Evolutionary conservation across 768 basidiomycete species (phyloP).

Genomic region (Hericium rajendrae): DNA sequence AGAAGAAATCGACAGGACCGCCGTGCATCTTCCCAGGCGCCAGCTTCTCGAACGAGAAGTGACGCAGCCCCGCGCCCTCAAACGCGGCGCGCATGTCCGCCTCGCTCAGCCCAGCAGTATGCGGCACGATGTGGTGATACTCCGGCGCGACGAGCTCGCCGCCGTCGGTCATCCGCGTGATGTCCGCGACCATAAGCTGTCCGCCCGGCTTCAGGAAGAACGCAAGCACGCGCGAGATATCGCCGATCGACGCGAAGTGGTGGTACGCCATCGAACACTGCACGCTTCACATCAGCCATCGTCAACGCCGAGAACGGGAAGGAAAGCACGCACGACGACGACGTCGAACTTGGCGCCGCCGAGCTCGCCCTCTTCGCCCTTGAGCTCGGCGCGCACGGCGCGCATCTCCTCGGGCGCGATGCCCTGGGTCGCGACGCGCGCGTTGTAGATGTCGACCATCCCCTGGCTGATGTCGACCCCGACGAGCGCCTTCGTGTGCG

Average conservation of each 20-base stretch:
- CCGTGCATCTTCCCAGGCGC: conserved; percentile 23
- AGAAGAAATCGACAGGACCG: conserved; percentile 36
- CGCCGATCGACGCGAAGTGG: conserved; percentile 41
- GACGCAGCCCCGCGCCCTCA: conserved; percentile 40
- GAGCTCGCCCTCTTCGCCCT: conserved; percentile 38
- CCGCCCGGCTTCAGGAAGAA: conserved; percentile 56
- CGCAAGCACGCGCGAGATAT: conserved; percentile 43
- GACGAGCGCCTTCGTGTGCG: conserved; percentile 50
- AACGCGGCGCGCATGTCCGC: conserved; percentile 41
- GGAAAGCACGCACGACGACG: conserved; percentile 42
- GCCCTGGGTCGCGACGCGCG: conserved; percentile 46
- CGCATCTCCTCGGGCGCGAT: conserved; percentile 56
- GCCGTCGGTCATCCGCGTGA: conserved; percentile 26
- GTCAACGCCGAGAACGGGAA: background rate
- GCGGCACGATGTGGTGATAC: conserved; percentile 37
- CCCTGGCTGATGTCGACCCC: conserved; percentile 70
- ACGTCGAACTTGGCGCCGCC: conserved; percentile 57
- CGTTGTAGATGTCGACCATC: conserved; percentile 60
- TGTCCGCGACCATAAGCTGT: conserved; percentile 48
- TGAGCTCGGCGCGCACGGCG: conserved; percentile 45
- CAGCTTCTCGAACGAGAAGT: conserved; percentile 30
- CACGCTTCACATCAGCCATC: background rate
- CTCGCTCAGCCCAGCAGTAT: conserved; percentile 42
- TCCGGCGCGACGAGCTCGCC: conserved; percentile 22
- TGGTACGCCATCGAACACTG: conserved; percentile 60